These are phyloP conservation scores for Alternaria alternata DNA, from an alignment of 2,329 filamentous ascomycete species.

Conservation along the genomic window DNA sequence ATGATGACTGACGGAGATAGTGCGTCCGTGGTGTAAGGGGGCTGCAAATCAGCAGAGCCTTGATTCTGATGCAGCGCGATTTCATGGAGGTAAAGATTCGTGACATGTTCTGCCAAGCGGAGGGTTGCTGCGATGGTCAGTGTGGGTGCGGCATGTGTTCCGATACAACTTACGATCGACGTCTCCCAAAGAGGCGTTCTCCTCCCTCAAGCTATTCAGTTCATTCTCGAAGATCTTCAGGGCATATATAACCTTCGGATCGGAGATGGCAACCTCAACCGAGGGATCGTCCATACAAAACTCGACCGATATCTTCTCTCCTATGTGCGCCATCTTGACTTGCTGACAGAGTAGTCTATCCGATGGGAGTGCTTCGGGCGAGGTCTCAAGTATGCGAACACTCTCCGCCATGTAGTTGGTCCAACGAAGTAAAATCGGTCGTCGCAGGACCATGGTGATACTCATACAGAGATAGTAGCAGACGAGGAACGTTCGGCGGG, in stretches of 20 bases:
- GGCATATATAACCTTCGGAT: constrained; percentile 63
- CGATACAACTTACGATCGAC: constrained; percentile 41
- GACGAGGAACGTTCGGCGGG: constrained; percentile 66
- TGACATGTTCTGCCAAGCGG: constrained; percentile 57
- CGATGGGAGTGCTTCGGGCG: constrained; percentile 64
- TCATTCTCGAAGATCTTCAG: constrained; percentile 64
- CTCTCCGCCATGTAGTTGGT: constrained; percentile 70
- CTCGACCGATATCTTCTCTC: constrained; percentile 64
- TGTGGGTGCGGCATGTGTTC: not conserved
- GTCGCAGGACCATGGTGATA: constrained; percentile 65
- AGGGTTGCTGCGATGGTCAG: constrained; percentile 46
- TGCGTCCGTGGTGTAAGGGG: constrained; percentile 55
- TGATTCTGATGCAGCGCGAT: constrained; percentile 59
- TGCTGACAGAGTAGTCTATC: constrained; percentile 66
- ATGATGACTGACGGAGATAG: constrained; percentile 50
- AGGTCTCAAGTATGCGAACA: constrained; percentile 64
- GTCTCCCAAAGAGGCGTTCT: constrained; percentile 50
- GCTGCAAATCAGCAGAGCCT: constrained; percentile 53
- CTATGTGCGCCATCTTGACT: constrained; percentile 65
- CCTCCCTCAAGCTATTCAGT: constrained; percentile 48
- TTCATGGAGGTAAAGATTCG: constrained; percentile 60
- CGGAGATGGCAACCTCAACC: constrained; percentile 61
- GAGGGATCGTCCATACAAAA: constrained; percentile 66
- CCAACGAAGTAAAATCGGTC: constrained; percentile 67
- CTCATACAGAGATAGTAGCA: constrained; percentile 69